Percentiles rank a stretch among this genome's conserved stretches.
Conservation (phyloP, 2,329 filamentous ascomycete genomes). For the Zymoseptoria brevis region DNA sequence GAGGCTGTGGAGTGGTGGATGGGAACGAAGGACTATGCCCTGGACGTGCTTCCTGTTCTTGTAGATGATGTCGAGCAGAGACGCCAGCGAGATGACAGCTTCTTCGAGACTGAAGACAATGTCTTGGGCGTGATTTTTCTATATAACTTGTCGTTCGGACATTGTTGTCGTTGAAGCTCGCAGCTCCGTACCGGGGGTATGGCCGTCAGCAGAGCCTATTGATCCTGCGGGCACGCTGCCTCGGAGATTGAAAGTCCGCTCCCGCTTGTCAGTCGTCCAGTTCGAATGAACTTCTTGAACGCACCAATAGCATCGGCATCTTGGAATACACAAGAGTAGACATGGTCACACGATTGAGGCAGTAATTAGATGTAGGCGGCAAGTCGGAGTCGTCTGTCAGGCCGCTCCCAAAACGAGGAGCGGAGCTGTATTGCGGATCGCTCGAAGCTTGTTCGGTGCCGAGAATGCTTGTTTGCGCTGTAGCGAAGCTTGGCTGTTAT, state of each 20-base stretch:
- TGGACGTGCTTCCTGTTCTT: not conserved
- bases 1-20: not conserved
- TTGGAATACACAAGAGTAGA: too few species aligned
- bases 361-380: too few species aligned
- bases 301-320: not conserved
- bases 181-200: too few species aligned
- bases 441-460: not conserved
- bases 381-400: not conserved
- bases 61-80: too few species aligned
- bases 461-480: not conserved
- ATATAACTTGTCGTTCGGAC: too few species aligned
- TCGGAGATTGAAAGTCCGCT: not conserved
- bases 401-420: not conserved
- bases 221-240: not conserved
- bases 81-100: too few species aligned
- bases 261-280: not conserved
- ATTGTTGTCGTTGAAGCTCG: too few species aligned
- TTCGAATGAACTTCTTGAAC: not conserved
- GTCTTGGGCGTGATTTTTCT: too few species aligned
- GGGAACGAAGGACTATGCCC: not conserved
- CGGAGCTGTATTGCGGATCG: not conserved
- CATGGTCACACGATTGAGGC: too few species aligned
- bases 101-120: too few species aligned
- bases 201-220: not conserved
- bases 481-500: not conserved